Evolutionary conservation across 306 rosid species (phyloP), one percentile per base, ranked within the genome.

Genomic region (Arachis stenosperma): DNA sequence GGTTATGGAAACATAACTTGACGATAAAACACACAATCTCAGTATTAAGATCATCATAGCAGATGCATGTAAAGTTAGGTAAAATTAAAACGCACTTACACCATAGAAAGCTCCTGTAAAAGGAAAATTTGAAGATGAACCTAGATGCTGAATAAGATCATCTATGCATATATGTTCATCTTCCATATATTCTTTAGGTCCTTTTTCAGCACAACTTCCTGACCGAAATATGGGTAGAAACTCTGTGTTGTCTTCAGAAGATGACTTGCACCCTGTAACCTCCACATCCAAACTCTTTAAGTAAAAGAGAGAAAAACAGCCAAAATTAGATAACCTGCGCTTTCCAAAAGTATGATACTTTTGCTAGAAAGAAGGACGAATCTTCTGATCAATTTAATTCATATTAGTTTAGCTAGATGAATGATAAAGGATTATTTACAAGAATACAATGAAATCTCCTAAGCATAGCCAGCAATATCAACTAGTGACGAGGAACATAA

Each of bases 191-290:
- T 88, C 94, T 84, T 88, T 91, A 41, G 92, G 94, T 60, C 97
- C 97, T 75, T 71, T 91, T 81, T 88, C 97, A 74, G 92, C 87
- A 77, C 97, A 91, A 78, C 97, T 87, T 75, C 94, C 97, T n/a
- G 94, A 91, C 61, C 92, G 86, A 60, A 82, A 87, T 58, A 85
- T 79, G 6, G 97, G 97, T 53, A 82, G 55, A 82, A 77, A 88
- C 47, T 68, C 89, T 15, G 84, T 29, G 69, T 82, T 82, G 46
- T 85, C 94, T 63, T 84, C 84, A 42, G 85, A 69, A 70, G 85
- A 83, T 27, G 87, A 88, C 48, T 79, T 85, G 14, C 79, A 80
- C 39, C 75, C 88, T 63, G 86, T 76, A 61, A 78, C 70, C 70
- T 70, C 87, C 37, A 67, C 75, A 51, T 91, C 95, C 79, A 76